Percentiles rank a stretch among this genome's conserved stretches.
These are phyloP conservation scores for Pythium aphanidermatum DNA, from an alignment of 352 stramenopile genomes.

Conservation along the genomic window DNA sequence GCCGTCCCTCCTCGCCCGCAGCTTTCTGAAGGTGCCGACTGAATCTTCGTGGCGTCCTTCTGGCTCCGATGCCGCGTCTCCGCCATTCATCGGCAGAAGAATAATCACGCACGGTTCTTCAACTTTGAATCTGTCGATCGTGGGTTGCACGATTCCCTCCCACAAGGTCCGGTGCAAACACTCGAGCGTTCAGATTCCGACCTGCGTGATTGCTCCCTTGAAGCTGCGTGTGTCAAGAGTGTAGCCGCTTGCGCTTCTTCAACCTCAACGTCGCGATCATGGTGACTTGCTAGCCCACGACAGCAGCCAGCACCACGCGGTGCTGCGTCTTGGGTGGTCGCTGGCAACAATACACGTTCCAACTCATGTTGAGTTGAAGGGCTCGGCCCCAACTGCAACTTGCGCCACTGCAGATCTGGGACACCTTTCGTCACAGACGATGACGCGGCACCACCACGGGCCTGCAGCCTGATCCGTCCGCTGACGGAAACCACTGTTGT, in stretches of 20 bases:
- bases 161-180: constrained; percentile 4
- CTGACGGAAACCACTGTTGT: background rate
- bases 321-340: constrained; percentile 6
- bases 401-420: constrained; percentile 8
- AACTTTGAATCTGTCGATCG: constrained; percentile 14
- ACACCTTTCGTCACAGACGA: constrained; percentile 14
- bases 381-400: constrained; percentile 16
- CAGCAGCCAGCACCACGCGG: no score
- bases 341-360: constrained; percentile 1
- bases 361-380: constrained; percentile 1
- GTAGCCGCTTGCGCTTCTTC: no score
- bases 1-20: background rate
- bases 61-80: background rate
- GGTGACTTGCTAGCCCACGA: no score
- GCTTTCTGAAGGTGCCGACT: constrained; percentile 6
- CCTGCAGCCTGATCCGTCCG: background rate
- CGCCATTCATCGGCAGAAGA: constrained; percentile 5
- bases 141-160: background rate
- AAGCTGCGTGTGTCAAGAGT: no score
- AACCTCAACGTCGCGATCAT: no score
- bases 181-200: no score
- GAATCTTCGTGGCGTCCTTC: constrained; percentile 6
- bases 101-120: constrained; percentile 4
- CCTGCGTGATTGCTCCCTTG: no score
- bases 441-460: background rate